Base-by-base conservation (phyloP, 345 rosid species). In the Pseudoturritis turrita region DNA sequence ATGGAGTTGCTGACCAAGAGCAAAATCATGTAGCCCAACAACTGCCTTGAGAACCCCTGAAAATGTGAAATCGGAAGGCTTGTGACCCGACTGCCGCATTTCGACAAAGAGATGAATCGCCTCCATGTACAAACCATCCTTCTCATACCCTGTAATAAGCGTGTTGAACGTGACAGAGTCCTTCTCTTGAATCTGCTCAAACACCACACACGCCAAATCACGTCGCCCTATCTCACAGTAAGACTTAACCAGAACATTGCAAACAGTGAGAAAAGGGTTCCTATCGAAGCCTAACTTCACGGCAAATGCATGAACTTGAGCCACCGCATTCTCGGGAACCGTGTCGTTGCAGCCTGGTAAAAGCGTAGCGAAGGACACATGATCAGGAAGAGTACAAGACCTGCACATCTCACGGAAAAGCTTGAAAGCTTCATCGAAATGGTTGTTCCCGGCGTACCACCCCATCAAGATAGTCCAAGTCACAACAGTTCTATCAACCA, bases 381-480 rank as follows among this genome's bases (percentile, higher is more conserved):
- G 65, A 75, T 91, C 98, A 18, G 91, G 87, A 58, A 54, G 76
- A 1, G 75, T 68, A 10, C 77, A 82, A 29, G 23, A 62, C 70
- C 84, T 72, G 53, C 71, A 74, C 97, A 91, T 91, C 15, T 77
- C 76, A 31, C 73, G 64, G 7, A 88, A 89, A 63, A 94, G 80
- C 77, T 78, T 50, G 37, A 88, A 89, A 17, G 91, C 92, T 72
- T 84, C 87, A 7, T 43, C 26, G 47, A 82, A 82, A 29, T 55
- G 81, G 74, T 75, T 69, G 56, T 65, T 67, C 47, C 76, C 78
- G 6, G 82, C 68, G 76, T 88, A 89, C 44, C 88, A 93, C 6
- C 91, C 95, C 68, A 91, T 84, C 81, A 94, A 67, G 65, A 89
- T 85, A n/a, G 98, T 94, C 96, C 97, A 91, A 0, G 95, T 78